phyloP scores from a whole-genome alignment of 1,139 yeast genomes.

The Sugiyamaella sp. region DNA sequence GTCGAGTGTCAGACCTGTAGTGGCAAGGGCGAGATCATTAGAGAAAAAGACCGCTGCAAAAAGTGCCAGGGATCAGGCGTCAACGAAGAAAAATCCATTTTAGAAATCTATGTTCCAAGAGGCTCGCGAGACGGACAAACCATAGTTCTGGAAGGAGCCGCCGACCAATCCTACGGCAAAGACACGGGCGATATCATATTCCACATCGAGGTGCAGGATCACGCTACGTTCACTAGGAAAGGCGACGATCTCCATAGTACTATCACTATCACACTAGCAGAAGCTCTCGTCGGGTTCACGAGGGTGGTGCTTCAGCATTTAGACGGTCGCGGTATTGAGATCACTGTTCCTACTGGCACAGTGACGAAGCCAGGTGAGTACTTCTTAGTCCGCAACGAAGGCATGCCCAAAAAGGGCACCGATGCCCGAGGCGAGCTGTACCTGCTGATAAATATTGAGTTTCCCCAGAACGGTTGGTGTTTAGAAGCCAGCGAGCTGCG shows the following conservation, averaged over 20 bases:
- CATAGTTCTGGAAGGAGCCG: slow-evolving; percentile 65
- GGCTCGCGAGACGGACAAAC: slow-evolving; percentile 68
- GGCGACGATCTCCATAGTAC: slow-evolving; percentile 67
- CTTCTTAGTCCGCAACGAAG: slow-evolving; percentile 71
- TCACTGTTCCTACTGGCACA: slow-evolving; percentile 63
- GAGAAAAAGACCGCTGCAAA: slow-evolving; percentile 74
- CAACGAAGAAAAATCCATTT: slow-evolving; percentile 66
- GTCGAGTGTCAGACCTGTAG: slow-evolving; percentile 70
- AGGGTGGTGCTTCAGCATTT: slow-evolving; percentile 69
- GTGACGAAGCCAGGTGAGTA: slow-evolving; percentile 80
- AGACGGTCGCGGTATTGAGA: slow-evolving; percentile 75
- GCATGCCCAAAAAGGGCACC: slow-evolving; percentile 69
- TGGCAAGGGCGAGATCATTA: slow-evolving; percentile 67
- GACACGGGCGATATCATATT: slow-evolving; percentile 79
- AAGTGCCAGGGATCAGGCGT: slow-evolving; percentile 69
- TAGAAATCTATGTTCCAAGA: slow-evolving; percentile 75
- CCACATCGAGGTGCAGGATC: slow-evolving; percentile 52
- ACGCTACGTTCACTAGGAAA: slow-evolving; percentile 55
- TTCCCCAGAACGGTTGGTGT: slow-evolving; percentile 65
- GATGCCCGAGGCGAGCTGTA: slow-evolving; percentile 70
- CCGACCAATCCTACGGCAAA: slow-evolving; percentile 73
- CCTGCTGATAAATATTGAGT: slow-evolving; percentile 69
- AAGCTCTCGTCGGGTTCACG: slow-evolving; percentile 81
- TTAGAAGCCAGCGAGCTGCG: slow-evolving; percentile 36
- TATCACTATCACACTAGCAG: slow-evolving; percentile 67